Percentiles rank a stretch among this genome's conserved stretches.
phyloP scores from a whole-genome alignment of 2,329 filamentous ascomycete genomes.

The Rutstroemia sp. region DNA sequence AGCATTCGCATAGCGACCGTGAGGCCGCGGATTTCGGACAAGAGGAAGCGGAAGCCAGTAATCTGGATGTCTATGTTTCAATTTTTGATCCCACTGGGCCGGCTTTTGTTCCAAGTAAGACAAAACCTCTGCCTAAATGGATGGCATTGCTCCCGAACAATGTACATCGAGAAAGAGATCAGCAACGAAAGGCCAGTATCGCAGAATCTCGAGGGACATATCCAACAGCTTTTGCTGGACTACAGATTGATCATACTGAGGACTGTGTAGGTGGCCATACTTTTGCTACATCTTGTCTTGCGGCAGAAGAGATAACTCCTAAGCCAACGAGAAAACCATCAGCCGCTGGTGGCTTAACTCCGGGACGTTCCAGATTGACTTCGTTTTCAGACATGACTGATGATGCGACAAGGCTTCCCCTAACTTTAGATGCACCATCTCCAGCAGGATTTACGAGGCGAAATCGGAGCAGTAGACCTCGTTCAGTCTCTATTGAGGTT shows the following conservation, averaged over 20 bases:
- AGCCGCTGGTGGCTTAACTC: neutral
- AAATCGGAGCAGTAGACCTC: neutral
- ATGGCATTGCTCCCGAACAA: conserved; percentile 27
- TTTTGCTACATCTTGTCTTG: neutral
- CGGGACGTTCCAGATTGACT: neutral
- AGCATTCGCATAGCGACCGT: conserved; percentile 9
- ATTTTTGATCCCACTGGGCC: conserved; percentile 41
- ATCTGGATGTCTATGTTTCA: conserved; percentile 40
- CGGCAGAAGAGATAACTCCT: neutral
- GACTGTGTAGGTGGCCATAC: neutral
- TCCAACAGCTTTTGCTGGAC: conserved; percentile 3
- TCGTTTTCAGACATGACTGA: neutral
- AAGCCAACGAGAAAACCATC: neutral
- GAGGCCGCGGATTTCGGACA: conserved; percentile 7
- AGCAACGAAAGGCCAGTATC: neutral
- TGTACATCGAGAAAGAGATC: conserved; percentile 13
- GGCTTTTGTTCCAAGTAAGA: conserved; percentile 40
- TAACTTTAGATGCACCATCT: neutral
- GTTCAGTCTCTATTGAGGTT: conserved; percentile 6
- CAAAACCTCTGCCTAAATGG: conserved; percentile 43
- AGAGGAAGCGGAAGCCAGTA: neutral
- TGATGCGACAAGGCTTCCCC: neutral
- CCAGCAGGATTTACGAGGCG: neutral
- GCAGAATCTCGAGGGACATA: neutral
- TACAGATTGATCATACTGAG: conserved; percentile 3